Evolutionary conservation across 208 protist species (phyloP).

Genomic region (Wallacemonas sp.): DNA sequence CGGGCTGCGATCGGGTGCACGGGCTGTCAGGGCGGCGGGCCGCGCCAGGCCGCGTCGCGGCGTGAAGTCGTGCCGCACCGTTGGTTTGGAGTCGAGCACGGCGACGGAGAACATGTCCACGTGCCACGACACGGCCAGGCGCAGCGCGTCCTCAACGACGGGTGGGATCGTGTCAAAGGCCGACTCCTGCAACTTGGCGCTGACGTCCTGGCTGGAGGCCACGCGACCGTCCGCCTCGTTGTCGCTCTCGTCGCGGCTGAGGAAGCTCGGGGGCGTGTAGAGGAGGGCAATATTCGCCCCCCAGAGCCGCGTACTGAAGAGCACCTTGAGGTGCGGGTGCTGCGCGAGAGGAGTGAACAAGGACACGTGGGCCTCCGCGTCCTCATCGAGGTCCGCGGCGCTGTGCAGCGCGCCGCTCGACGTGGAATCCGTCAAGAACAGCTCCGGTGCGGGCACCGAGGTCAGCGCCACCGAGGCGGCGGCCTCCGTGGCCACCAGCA

Average conservation of each 20-base stretch:
- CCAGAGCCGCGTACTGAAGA: constrained; percentile 72
- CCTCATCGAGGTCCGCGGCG: constrained; percentile 7
- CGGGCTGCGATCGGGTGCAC: neutral
- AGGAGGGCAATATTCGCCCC: constrained; percentile 64
- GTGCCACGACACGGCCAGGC: constrained; percentile 68
- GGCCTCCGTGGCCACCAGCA: constrained; percentile 60
- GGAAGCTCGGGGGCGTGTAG: constrained; percentile 35
- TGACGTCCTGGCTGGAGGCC: neutral
- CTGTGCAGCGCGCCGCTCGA: constrained; percentile 25
- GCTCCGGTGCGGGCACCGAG: constrained; percentile 38
- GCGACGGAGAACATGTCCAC: constrained; percentile 83
- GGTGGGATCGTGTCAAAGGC: constrained; percentile 8
- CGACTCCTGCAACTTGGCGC: too few relatives aligned
- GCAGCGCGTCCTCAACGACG: constrained; percentile 67
- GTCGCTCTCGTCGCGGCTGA: neutral
- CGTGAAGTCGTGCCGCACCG: constrained; percentile 2
- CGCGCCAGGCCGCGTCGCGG: neutral
- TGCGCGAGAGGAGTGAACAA: constrained; percentile 41
- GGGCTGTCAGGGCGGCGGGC: neutral
- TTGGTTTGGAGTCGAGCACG: constrained; percentile 30
- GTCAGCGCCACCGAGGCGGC: constrained; percentile 46
- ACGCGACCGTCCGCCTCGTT: neutral
- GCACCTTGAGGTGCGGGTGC: constrained; percentile 40
- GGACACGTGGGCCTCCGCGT: neutral
- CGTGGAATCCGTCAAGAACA: constrained; percentile 27